A percentile compares a stretch with the other conserved stretches of the same genome.
phyloP scores from a whole-genome alignment of 331 rosid species.

The Rhamnella rubrinervis region DNA sequence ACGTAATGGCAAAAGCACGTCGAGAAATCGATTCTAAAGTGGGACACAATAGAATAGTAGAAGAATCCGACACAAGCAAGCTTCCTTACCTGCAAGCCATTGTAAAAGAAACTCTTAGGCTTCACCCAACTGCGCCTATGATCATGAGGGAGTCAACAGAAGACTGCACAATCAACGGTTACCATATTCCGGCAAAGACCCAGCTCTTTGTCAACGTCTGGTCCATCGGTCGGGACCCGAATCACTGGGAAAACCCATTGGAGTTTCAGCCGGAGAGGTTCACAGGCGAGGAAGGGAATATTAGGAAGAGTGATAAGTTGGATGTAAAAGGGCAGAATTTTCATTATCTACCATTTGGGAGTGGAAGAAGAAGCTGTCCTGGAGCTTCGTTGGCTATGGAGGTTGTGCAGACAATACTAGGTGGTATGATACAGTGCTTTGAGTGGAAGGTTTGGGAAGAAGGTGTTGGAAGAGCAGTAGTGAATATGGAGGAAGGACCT shows the following conservation, averaged over 20 bases:
- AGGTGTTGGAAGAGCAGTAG: too few species aligned
- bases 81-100: conserved; percentile 75
- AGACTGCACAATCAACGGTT: conserved; percentile 42
- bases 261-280: conserved; percentile 69
- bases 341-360: conserved; percentile 60
- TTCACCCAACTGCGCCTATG: conserved; percentile 63
- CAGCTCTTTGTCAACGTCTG: conserved; percentile 54
- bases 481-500: too few species aligned
- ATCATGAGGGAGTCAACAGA: conserved; percentile 43
- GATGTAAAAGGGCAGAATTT: conserved; percentile 61
- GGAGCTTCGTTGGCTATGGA: conserved; percentile 59
- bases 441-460: conserved; percentile 1
- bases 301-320: conserved; percentile 8
- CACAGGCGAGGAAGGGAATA: conserved; percentile 14
- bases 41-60: conserved; percentile 47
- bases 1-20: conserved; percentile 47
- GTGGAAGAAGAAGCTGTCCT: conserved; percentile 79
- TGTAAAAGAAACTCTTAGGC: conserved; percentile 66
- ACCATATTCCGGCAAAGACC: conserved; percentile 58
- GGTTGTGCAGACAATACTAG: conserved; percentile 8
- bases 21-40: conserved; percentile 49
- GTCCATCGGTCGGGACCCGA: conserved; percentile 66
- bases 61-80: conserved; percentile 52
- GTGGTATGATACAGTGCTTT: conserved; percentile 9
- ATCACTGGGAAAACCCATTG: conserved; percentile 59